A percentile compares a stretch with the other conserved stretches of the same genome.
These are phyloP conservation scores for Auxenochlorella pyrenoidosa DNA, from an alignment of 139 green algal species.

Conservation along the genomic window DNA sequence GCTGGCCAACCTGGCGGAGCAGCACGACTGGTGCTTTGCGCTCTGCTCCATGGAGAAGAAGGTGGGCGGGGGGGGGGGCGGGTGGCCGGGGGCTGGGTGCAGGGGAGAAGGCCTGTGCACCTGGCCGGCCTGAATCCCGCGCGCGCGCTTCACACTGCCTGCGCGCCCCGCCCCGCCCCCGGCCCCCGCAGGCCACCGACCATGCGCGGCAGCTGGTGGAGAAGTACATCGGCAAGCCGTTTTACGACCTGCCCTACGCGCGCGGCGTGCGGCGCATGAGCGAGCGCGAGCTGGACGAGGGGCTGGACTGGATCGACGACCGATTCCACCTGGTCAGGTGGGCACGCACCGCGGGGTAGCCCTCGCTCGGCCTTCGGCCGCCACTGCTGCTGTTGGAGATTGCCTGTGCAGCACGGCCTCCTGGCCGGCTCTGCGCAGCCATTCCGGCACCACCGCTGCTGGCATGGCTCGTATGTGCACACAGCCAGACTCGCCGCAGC, in stretches of 20 bases:
- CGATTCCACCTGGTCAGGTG: constrained; percentile 86
- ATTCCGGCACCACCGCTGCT: no score
- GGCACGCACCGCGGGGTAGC: background rate
- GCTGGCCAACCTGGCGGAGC: constrained; percentile 83
- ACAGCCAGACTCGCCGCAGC: no score
- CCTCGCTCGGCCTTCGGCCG: no score
- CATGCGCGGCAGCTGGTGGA: constrained; percentile 92
- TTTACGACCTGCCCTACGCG: constrained; percentile 69
- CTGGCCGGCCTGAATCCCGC: no score
- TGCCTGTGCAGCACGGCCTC: no score
- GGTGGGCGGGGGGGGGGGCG: constrained; percentile 23
- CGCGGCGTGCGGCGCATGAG: constrained; percentile 54
- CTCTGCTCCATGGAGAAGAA: constrained; percentile 93
- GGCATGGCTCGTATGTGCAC: no score
- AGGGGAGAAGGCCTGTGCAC: no score
- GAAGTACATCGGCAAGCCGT: constrained; percentile 85
- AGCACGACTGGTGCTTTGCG: constrained; percentile 89
- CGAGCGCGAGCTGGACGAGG: constrained; percentile 67
- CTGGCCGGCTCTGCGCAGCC: no score
- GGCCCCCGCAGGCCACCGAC: constrained; percentile 47
- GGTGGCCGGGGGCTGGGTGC: background rate
- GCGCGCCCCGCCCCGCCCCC: no score
- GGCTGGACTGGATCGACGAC: constrained; percentile 82
- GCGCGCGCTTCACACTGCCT: no score
- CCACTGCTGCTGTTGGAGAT: no score